Evolutionary conservation across 495 filamentous ascomycete genomes (phyloP).

Genomic region (Hyaloscypha bicolor): DNA sequence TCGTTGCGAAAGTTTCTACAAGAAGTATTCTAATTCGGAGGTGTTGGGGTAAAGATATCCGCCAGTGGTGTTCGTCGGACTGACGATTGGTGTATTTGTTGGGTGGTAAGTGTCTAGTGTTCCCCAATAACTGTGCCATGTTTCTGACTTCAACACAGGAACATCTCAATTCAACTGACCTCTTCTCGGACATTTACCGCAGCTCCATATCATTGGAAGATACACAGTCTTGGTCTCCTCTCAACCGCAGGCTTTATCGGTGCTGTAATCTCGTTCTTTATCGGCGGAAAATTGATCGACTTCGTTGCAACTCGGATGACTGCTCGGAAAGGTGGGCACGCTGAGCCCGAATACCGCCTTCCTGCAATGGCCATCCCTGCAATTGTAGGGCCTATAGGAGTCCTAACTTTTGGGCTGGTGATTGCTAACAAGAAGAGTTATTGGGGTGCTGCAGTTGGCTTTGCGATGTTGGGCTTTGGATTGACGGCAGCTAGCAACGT

Average conservation of each 20-base stretch:
- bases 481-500: conserved; percentile 16
- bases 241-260: conserved; percentile 16
- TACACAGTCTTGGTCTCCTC: conserved; percentile 17
- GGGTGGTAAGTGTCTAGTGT: conserved; percentile 6
- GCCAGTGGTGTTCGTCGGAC: conserved; percentile 14
- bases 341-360: conserved; percentile 18
- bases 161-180: conserved; percentile 17
- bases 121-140: background rate
- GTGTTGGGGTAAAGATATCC: conserved; percentile 3
- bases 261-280: conserved; percentile 20
- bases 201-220: conserved; percentile 19
- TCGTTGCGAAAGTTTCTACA: background rate
- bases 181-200: conserved; percentile 15
- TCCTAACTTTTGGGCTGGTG: conserved; percentile 15
- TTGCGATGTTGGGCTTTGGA: conserved; percentile 17
- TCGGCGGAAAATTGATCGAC: conserved; percentile 16
- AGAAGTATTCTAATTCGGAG: background rate
- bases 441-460: conserved; percentile 19
- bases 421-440: conserved; percentile 19
- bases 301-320: conserved; percentile 16
- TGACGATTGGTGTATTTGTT: conserved; percentile 19
- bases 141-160: background rate
- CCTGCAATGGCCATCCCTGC: conserved; percentile 19
- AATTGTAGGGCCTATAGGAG: conserved; percentile 18
- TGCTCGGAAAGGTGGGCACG: conserved; percentile 10